Evolutionary conservation across 495 filamentous ascomycete genomes (phyloP).

Genomic region (Lepidopterella palustris): DNA sequence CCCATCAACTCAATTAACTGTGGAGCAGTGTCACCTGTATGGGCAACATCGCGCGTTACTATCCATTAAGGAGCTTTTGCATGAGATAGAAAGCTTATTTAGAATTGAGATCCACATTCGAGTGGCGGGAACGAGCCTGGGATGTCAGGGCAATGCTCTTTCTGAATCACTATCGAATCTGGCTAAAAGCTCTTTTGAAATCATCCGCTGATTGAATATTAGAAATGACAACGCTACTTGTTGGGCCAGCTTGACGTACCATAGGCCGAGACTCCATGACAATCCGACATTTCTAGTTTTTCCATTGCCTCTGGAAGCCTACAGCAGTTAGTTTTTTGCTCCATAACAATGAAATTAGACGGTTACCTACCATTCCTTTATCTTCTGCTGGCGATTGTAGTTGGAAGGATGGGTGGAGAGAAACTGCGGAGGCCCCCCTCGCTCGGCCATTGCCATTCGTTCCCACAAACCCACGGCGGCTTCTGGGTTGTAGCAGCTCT

Average conservation of each 20-base stretch:
- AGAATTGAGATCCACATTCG: background rate
- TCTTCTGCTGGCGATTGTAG: slow-evolving; percentile 61
- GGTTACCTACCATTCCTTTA: slow-evolving; percentile 50
- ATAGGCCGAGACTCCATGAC: slow-evolving; percentile 1
- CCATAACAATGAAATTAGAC: background rate
- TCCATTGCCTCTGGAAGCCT: slow-evolving; percentile 52
- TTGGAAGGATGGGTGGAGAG: slow-evolving; percentile 82
- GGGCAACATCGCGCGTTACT: too few relatives aligned
- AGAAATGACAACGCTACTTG: background rate
- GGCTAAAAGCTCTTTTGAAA: slow-evolving; percentile 5
- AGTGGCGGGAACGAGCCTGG: background rate
- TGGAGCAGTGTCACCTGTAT: too few relatives aligned
- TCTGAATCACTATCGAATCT: background rate
- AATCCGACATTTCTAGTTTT: slow-evolving; percentile 37
- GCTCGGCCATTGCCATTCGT: slow-evolving; percentile 61
- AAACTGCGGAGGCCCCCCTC: slow-evolving; percentile 61
- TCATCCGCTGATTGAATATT: slow-evolving; percentile 1
- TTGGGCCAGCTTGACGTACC: background rate
- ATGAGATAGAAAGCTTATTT: background rate
- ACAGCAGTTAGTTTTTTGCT: background rate
- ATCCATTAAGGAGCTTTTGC: too few relatives aligned
- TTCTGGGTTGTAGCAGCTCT: slow-evolving; percentile 64
- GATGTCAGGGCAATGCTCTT: background rate
- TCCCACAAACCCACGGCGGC: slow-evolving; percentile 70
- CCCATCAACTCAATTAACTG: too few relatives aligned